phyloP scores from a whole-genome alignment of 352 stramenopile genomes.

The Phytophthora boehmeriae region DNA sequence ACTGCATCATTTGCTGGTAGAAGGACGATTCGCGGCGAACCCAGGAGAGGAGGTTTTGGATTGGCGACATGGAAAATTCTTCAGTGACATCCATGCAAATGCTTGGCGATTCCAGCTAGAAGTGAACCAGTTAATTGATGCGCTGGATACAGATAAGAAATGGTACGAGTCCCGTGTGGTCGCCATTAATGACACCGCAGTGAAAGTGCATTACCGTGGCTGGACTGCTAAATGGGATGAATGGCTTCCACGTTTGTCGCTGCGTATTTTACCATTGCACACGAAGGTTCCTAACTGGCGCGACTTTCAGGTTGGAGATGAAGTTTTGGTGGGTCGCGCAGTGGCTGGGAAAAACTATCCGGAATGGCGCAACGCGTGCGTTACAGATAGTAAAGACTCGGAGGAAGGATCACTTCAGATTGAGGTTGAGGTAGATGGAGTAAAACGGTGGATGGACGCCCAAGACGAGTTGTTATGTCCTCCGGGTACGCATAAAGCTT shows the following conservation, averaged over 20 bases:
- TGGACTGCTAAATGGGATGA: conserved; percentile 98
- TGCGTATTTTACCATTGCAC: conserved; percentile 91
- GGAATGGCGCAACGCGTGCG: conserved; percentile 62
- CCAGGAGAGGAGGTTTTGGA: conserved; percentile 24
- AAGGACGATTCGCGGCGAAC: conserved; percentile 36
- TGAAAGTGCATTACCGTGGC: conserved; percentile 96
- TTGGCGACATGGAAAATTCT: conserved; percentile 64
- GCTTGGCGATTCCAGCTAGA: conserved; percentile 67
- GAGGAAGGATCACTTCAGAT: conserved; percentile 40
- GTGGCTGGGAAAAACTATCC: conserved; percentile 47
- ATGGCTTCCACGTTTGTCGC: conserved; percentile 91
- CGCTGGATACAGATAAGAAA: conserved; percentile 75
- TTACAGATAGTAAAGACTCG: conserved; percentile 37
- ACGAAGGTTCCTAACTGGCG: conserved; percentile 83
- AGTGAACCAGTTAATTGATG: conserved; percentile 68
- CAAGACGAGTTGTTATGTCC: conserved; percentile 72
- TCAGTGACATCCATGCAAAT: conserved; percentile 62
- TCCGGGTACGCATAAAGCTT: conserved; percentile 59
- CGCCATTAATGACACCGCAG: conserved; percentile 36
- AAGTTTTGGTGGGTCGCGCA: conserved; percentile 52
- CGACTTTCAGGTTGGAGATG: conserved; percentile 59
- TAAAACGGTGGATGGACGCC: conserved; percentile 54
- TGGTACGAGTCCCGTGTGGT: conserved; percentile 83
- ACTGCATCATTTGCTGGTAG: conserved; percentile 69
- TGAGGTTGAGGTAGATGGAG: conserved; percentile 50